Evolutionary conservation across 768 basidiomycete species (phyloP).

Genomic region (Kwoniella mangroviensis): DNA sequence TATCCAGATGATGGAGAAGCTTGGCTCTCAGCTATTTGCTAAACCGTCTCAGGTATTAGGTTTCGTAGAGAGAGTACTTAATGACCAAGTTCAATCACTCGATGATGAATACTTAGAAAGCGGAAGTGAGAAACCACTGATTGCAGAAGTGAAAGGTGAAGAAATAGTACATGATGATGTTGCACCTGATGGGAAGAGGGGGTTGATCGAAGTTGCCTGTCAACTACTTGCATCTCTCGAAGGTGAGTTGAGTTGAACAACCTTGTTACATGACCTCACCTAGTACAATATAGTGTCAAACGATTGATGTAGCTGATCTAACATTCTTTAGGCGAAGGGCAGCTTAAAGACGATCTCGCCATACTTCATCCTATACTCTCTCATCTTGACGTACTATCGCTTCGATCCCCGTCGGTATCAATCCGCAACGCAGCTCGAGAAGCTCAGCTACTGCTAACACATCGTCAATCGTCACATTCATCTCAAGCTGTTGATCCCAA

Average conservation of each 20-base stretch:
- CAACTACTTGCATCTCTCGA: slow-evolving; percentile 74
- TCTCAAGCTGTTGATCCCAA: neutral
- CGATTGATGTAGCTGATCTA: neutral
- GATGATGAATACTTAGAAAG: slow-evolving; percentile 3
- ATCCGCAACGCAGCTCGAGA: slow-evolving; percentile 71
- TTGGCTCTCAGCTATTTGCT: slow-evolving; percentile 66
- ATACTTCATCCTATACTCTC: slow-evolving; percentile 73
- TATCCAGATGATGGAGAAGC: slow-evolving; percentile 75
- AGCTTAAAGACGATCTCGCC: slow-evolving; percentile 61
- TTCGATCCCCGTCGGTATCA: slow-evolving; percentile 61
- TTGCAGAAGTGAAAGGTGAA: slow-evolving; percentile 61
- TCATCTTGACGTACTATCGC: slow-evolving; percentile 66
- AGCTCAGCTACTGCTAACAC: slow-evolving; percentile 79
- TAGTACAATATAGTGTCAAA: neutral
- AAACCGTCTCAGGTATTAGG: slow-evolving; percentile 76
- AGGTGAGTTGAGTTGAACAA: slow-evolving; percentile 62
- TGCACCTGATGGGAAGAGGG: slow-evolving; percentile 61
- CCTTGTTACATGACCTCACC: too few species aligned
- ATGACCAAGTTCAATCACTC: slow-evolving; percentile 24
- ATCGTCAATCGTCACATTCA: slow-evolving; percentile 62
- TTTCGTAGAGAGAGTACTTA: slow-evolving; percentile 78
- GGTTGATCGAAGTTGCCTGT: slow-evolving; percentile 60
- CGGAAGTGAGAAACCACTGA: slow-evolving; percentile 58
- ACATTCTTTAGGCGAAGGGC: slow-evolving; percentile 41
- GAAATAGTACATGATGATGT: slow-evolving; percentile 52